Conservation (phyloP, 371 early-diverging fungal species). For the Dichotomocladium elegans region DNA sequence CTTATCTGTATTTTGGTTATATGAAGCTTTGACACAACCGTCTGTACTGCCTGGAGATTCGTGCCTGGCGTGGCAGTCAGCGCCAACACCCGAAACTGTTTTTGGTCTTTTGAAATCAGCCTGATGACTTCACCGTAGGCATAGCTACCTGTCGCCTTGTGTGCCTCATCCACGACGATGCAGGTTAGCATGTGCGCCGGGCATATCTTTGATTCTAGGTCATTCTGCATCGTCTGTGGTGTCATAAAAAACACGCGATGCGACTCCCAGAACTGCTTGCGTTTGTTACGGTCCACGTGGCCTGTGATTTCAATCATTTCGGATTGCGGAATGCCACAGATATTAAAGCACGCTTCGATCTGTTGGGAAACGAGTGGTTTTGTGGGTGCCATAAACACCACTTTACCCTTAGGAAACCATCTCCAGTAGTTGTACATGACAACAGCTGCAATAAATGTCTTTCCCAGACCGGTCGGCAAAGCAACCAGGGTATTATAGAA, state of each 20-base stretch:
- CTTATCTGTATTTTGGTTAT: slow-evolving; percentile 81
- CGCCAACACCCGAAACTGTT: slow-evolving; percentile 77
- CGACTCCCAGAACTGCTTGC: slow-evolving; percentile 49
- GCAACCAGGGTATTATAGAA: slow-evolving; percentile 87
- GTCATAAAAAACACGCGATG: slow-evolving; percentile 86
- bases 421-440: slow-evolving; percentile 92
- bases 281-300: slow-evolving; percentile 44
- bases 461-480: slow-evolving; percentile 90
- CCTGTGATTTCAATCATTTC: slow-evolving; percentile 81
- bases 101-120: slow-evolving; percentile 44
- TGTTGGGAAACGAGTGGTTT: slow-evolving; percentile 91
- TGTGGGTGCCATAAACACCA: slow-evolving; percentile 93
- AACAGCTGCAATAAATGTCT: slow-evolving; percentile 95
- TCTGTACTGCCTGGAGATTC: slow-evolving; percentile 72
- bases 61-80: slow-evolving; percentile 90
- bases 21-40: slow-evolving; percentile 69
- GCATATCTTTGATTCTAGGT: slow-evolving; percentile 58
- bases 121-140: slow-evolving; percentile 77
- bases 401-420: slow-evolving; percentile 89
- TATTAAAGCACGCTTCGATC: slow-evolving; percentile 78
- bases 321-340: slow-evolving; percentile 66
- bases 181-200: slow-evolving; percentile 57
- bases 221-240: slow-evolving; percentile 89
- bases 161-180: slow-evolving; percentile 93
- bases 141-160: slow-evolving; percentile 81